A percentile compares a stretch with the other conserved stretches of the same genome.
These are phyloP conservation scores for Aeminium ludgeri DNA, from an alignment of 495 filamentous ascomycete species.

Conservation along the genomic window DNA sequence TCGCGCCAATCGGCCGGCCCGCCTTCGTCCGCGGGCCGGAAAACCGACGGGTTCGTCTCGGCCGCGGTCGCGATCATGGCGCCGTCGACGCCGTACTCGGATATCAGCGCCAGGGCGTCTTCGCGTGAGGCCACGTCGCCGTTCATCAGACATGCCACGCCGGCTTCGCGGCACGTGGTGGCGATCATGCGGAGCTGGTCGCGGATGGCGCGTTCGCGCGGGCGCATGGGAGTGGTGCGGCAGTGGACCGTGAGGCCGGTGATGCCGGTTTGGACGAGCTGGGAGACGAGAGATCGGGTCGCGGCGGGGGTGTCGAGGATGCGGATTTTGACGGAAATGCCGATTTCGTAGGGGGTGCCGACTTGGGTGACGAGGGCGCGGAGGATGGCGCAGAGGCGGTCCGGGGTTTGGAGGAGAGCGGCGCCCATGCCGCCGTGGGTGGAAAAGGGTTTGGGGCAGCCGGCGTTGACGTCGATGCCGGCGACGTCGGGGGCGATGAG, in stretches of 20 bases:
- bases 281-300: conserved; percentile 57
- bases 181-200: conserved; percentile 70
- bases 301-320: conserved; percentile 56
- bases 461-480: conserved; percentile 93
- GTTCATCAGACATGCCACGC: conserved; percentile 86
- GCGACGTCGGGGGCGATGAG: conserved; percentile 72
- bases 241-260: conserved; percentile 87
- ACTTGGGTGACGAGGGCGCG: conserved; percentile 65
- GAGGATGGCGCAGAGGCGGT: conserved; percentile 65
- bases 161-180: conserved; percentile 56
- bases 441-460: conserved; percentile 92
- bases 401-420: conserved; percentile 66
- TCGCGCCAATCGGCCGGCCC: conserved; percentile 54
- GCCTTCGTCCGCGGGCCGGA: conserved; percentile 47
- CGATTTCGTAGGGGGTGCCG: conserved; percentile 56
- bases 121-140: conserved; percentile 65
- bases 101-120: conserved; percentile 47
- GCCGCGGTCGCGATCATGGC: conserved; percentile 93
- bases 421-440: conserved; percentile 90
- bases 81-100: conserved; percentile 69
- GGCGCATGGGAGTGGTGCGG: conserved; percentile 88
- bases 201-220: conserved; percentile 69
- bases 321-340: conserved; percentile 89
- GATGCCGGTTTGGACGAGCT: conserved; percentile 69
- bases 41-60: conserved; percentile 74